phyloP scores from a whole-genome alignment of 345 rosid genomes.

The Citrus mangshanensis region DNA sequence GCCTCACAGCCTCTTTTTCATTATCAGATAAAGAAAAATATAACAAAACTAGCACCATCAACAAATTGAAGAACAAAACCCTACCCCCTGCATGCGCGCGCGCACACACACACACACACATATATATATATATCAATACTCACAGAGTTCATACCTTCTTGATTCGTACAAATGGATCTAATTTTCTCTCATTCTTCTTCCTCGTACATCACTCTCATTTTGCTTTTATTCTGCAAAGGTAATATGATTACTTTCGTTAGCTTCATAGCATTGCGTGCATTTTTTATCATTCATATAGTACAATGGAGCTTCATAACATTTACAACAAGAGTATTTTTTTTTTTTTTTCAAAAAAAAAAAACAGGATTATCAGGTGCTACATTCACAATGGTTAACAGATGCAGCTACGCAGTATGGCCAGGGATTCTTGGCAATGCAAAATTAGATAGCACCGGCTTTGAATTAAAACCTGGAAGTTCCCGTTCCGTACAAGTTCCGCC shows the following conservation, averaged over 20 bases:
- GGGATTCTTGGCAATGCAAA: constrained; percentile 58
- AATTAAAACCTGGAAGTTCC: constrained; percentile 46
- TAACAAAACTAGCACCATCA: background rate
- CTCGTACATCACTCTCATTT: constrained; percentile 21
- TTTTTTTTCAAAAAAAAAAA: too few species aligned
- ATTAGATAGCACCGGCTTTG: constrained; percentile 53
- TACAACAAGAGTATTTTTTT: too few species aligned
- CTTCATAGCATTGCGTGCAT: background rate
- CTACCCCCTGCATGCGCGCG: too few species aligned
- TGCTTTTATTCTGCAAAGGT: constrained; percentile 38
- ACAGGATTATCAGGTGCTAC: constrained; percentile 53
- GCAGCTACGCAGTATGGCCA: constrained; percentile 70
- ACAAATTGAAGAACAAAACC: too few species aligned
- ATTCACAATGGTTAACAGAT: constrained; percentile 50
- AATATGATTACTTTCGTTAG: background rate
- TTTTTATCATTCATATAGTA: background rate
- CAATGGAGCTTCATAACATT: background rate
- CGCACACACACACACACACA: too few species aligned
- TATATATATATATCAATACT: too few species aligned
- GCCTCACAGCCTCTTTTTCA: background rate
- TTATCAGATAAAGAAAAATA: background rate
- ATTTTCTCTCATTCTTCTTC: constrained; percentile 7
- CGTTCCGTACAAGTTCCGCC: constrained; percentile 48
- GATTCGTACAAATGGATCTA: constrained; percentile 21
- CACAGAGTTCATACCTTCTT: background rate